A percentile compares a stretch with the other conserved stretches of the same genome.
These are phyloP conservation scores for Amaranthus palmeri DNA, from an alignment of 148 eudicot species.

Conservation along the genomic window DNA sequence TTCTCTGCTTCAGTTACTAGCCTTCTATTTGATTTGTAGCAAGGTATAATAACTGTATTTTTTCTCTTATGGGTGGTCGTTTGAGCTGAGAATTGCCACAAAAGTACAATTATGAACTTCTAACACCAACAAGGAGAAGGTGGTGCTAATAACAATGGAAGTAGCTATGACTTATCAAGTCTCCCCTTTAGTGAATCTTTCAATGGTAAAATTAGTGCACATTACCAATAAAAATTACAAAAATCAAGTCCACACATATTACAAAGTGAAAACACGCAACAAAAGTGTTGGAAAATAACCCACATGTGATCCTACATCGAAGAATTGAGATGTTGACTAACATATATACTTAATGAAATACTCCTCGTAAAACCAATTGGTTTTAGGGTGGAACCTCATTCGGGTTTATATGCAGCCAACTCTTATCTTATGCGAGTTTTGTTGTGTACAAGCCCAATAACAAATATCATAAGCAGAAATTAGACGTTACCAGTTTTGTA, in stretches of 20 bases:
- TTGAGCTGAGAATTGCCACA: constrained; percentile 3
- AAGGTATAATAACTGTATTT: neutral
- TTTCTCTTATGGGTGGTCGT: neutral
- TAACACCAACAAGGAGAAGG: neutral
- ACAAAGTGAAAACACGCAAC: too few species aligned
- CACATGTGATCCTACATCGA: neutral
- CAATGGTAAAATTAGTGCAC: neutral
- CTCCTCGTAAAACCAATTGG: neutral
- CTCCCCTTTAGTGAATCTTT: neutral
- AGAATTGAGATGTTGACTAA: neutral
- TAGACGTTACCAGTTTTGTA: constrained; percentile 6
- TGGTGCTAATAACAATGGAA: neutral
- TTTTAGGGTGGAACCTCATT: too few species aligned
- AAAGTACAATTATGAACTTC: neutral
- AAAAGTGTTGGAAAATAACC: too few species aligned
- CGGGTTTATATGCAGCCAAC: too few species aligned
- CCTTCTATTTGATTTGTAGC: constrained; percentile 33
- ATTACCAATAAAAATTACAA: neutral
- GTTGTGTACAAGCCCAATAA: neutral
- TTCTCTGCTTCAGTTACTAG: constrained; percentile 28
- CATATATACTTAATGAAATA: neutral
- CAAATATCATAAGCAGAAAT: neutral
- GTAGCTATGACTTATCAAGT: neutral
- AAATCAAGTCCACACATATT: too few species aligned
- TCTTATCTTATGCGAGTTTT: too few species aligned